Evolutionary conservation across 2,329 filamentous ascomycete species (phyloP), one percentile per base, ranked within the genome.

Genomic region (Colletotrichum euphorbiae): DNA sequence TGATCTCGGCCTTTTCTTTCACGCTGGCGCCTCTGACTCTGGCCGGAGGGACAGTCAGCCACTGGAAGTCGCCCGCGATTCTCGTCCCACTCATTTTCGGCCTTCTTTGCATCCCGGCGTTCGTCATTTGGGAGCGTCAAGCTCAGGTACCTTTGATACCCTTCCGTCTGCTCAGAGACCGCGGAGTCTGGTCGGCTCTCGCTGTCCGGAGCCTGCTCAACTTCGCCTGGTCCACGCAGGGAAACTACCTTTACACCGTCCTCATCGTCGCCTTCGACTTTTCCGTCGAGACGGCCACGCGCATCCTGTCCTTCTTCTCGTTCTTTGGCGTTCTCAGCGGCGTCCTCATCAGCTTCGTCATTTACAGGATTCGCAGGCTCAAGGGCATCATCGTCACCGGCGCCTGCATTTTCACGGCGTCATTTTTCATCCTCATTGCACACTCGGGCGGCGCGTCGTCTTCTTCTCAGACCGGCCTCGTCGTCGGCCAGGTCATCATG

Each of bases 111-210:
- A 76, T 87, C 24, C 82, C 85, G 0, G 73, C 77, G 0, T 90
- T 85, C 71, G 72, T 88, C 38, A 45, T 81, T 3, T 90, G 87
- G 87, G 87, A 90, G 70, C 78, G 76, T 21, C 79, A 74, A 38
- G 81, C 82, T 1, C 80, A 84, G 5, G 72, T 72, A 51, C 87
- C 88, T 0, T 83, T 90, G 72, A 75, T 89, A 1, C 88, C 87
- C 0, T 89, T 89, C 73, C 75, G 84, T 71, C 79, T 90, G 0
- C 77, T 90, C 21, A 83, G 81, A 67, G 86, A 90, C 67, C 84
- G 88, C n/a, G 84, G 83, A 0, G 86, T 90, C 1, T 90, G 87
- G 87, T 85, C 83, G 2, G 84, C 87, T 0, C 76, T 90, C 9
- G 86, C 84, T 0, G 86, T 90, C 48, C 82, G 81, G 3, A 77